phyloP scores from a whole-genome alignment of 306 rosid species.

The Quillaja saponaria region DNA sequence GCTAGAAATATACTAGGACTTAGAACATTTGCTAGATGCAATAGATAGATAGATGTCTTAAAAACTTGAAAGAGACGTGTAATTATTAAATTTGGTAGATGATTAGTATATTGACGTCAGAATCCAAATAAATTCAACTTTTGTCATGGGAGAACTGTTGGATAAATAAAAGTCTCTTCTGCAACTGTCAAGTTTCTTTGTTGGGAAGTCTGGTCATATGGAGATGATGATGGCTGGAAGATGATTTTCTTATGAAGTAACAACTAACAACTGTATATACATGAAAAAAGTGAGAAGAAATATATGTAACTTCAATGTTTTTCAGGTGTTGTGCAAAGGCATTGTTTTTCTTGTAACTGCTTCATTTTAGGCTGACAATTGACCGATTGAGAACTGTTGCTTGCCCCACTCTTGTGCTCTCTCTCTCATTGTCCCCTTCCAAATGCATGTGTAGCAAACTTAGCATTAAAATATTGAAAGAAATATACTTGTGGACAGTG shows the following conservation, averaged over 20 bases:
- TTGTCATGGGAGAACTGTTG: neutral
- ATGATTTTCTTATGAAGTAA: neutral
- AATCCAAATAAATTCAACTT: neutral
- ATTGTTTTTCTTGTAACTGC: too few relatives aligned
- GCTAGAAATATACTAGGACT: neutral
- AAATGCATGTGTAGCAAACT: too few relatives aligned
- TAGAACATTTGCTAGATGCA: neutral
- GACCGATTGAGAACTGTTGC: too few relatives aligned
- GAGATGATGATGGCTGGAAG: neutral
- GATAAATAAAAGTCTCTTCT: neutral
- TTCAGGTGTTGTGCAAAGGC: neutral
- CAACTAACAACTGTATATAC: too few relatives aligned
- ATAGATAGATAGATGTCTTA: neutral
- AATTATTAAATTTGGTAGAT: neutral
- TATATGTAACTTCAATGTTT: neutral
- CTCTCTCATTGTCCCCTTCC: too few relatives aligned
- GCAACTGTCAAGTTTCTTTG: neutral
- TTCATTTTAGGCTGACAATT: neutral
- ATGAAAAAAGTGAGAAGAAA: too few relatives aligned
- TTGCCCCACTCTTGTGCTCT: too few relatives aligned
- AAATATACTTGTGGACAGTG: too few relatives aligned
- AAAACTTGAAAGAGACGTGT: neutral
- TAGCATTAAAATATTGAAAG: too few relatives aligned
- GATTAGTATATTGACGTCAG: constrained; percentile 9
- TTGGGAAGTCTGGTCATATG: constrained; percentile 6